A percentile compares a stretch with the other conserved stretches of the same genome.
Evolutionary conservation across 345 rosid species (phyloP).

Genomic region (thale cress (Arabidopsis thaliana)): DNA sequence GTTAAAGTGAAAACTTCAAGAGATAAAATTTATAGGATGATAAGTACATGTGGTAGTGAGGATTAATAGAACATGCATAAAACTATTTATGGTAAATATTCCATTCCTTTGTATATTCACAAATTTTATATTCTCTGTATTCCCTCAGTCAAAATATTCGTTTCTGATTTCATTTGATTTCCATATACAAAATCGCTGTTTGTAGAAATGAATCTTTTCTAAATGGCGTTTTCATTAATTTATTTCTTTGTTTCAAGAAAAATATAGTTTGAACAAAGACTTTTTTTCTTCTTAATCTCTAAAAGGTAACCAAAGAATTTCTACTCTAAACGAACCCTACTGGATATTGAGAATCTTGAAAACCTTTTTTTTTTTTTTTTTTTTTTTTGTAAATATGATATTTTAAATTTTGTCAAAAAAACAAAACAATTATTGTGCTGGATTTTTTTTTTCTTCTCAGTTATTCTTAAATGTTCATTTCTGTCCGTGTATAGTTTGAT

Average conservation of each 20-base stretch:
- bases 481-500: too few relatives aligned
- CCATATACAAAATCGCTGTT: neutral
- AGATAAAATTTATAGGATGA: neutral
- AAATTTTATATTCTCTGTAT: neutral
- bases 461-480: too few relatives aligned
- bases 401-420: too few relatives aligned
- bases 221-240: neutral
- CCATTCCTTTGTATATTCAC: neutral
- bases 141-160: neutral
- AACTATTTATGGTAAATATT: neutral
- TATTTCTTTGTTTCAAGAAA: too few relatives aligned
- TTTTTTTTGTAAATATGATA: too few relatives aligned
- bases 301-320: too few relatives aligned
- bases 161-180: neutral
- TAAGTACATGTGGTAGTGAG: neutral
- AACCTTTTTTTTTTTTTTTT: too few relatives aligned
- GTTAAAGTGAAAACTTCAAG: neutral
- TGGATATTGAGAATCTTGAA: neutral
- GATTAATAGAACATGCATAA: neutral
- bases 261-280: too few relatives aligned
- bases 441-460: too few relatives aligned
- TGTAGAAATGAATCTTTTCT: neutral
- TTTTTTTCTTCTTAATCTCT: too few relatives aligned
- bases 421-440: too few relatives aligned
- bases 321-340: too few relatives aligned